Evolutionary conservation across 352 stramenopile genomes (phyloP), one percentile per base, ranked within the genome.

Genomic region (Phytophthora rubi): DNA sequence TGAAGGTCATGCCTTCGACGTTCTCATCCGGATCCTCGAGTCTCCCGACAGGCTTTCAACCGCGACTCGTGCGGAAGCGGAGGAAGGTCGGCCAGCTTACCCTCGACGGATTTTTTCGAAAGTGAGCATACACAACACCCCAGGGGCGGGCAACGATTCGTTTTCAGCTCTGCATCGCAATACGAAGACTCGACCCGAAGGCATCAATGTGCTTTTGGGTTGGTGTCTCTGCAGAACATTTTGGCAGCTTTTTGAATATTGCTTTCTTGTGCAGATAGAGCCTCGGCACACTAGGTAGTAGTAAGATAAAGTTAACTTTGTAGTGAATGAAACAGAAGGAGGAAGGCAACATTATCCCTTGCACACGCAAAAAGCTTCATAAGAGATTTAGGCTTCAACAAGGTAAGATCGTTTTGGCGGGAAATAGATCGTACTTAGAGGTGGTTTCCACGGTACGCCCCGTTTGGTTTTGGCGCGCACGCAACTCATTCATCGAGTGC

Each of bases 41-140:
- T 65, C 18, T 54, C 12, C 12, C 58, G 0, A 48, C 54, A 37
- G 62, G 51, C 18, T 78, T 77, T 44, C 77, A 77, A 48, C 73
- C 69, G 23, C 77, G 77, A 47, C 68, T 82, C 12, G 71, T 79
- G 30, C 73, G 76, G 28, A 89, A 89, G 59, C 77, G 83, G 30
- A 74, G 79, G 28, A 86, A 81, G 68, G 63, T 86, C 23, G 68
- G 56, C 42, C 80, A 91, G 59, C 77, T 87, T 4, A 80, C 68
- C 4, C 70, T 91, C 12, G 83, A 91, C 65, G 59, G 77, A 5
- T 89, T 89, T 61, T 72, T 87, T 21, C 70, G 72, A n/a, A 47
- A 18, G 39, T 47, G 39, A 47, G 15, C 39, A 21, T 4, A 6
- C n/a, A 47, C 39, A 47, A 10, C 35, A 42, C 9, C 35, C 26